Evolutionary conservation across 1,284 basidiomycete genomes (phyloP).

Genomic region (Melanopsichium pennsylvanicum): DNA sequence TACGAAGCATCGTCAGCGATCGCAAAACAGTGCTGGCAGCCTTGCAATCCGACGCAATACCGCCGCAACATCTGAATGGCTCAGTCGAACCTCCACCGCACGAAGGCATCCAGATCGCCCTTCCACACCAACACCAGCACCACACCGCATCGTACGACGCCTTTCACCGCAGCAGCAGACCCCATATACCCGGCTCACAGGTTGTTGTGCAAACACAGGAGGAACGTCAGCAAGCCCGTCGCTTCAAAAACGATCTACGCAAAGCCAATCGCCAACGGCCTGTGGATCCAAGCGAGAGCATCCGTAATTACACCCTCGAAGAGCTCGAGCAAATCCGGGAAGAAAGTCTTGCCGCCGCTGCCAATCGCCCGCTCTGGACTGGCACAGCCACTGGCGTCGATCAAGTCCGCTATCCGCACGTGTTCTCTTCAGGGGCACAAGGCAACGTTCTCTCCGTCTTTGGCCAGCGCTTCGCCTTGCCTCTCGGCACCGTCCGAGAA

Average conservation of each 20-base stretch:
- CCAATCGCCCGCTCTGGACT: slow-evolving; percentile 75
- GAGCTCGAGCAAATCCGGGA: slow-evolving; percentile 76
- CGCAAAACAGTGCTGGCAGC: slow-evolving; percentile 60
- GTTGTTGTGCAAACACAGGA: slow-evolving; percentile 61
- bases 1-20: slow-evolving; percentile 65
- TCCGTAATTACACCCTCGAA: slow-evolving; percentile 69
- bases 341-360: slow-evolving; percentile 73
- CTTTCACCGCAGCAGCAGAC: slow-evolving; percentile 30
- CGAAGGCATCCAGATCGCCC: slow-evolving; percentile 6
- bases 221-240: slow-evolving; percentile 58
- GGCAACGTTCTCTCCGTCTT: slow-evolving; percentile 77
- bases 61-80: slow-evolving; percentile 6
- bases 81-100: slow-evolving; percentile 19
- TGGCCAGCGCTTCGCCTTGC: slow-evolving; percentile 80
- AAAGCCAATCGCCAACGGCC: slow-evolving; percentile 24
- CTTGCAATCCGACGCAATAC: neutral
- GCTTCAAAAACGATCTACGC: slow-evolving; percentile 49
- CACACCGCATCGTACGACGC: slow-evolving; percentile 8
- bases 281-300: slow-evolving; percentile 21
- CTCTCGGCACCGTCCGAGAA: slow-evolving; percentile 79
- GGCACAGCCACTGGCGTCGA: slow-evolving; percentile 72
- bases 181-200: slow-evolving; percentile 63
- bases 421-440: slow-evolving; percentile 79
- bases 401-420: slow-evolving; percentile 76
- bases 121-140: slow-evolving; percentile 40